Evolutionary conservation across 2,329 filamentous ascomycete genomes (phyloP), one percentile per base, ranked within the genome.

Genomic region (Xylaria sp.): DNA sequence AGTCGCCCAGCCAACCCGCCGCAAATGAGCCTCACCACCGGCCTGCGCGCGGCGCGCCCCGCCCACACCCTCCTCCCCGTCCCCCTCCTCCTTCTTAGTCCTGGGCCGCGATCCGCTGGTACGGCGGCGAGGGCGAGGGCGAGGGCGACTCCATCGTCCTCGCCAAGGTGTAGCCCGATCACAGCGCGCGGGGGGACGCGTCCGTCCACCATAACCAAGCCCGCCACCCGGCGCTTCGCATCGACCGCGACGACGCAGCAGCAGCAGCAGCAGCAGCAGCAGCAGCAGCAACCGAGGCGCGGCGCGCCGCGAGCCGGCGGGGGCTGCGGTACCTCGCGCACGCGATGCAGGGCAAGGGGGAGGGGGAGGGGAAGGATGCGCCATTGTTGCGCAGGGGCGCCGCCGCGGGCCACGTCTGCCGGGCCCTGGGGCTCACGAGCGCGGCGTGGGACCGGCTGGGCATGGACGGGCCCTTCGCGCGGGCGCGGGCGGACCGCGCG

Each of bases 401-500:
- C 1, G 59, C 48, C 1, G 48, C 42, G 46, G 67, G 65, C 0
- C 68, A 71, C 24, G 51, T 70, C 22, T 66, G 61, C 45, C 64
- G 68, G 4, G 57, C 52, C 7, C 59, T 70, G 6, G 59, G 60
- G 50, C 63, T 85, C 41, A 72, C 78, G n/a, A 73, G 74, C 17
- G 52, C 65, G 9, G 64, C 80, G 24, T 83, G 80, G 79, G 81
- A 84, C 58, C 70, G 76, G 48, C 58, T 81, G 39, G 78, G 77
- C 1, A 71, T 79, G 53, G 71, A 74, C 48, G 77, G 82, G 7
- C 74, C 74, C 1, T 89, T 63, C 78, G 91, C 70, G 71, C 75
- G 52, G 71, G 76, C 48, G 78, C 79, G 58, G 74, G 91, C 39
- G 63, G 65, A 46, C 73, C 75, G 62, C 77, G 81, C 61, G 58